Evolutionary conservation across 257 asterid species (phyloP), one percentile per base, ranked within the genome.

Genomic region (Rubia yunnanensis): DNA sequence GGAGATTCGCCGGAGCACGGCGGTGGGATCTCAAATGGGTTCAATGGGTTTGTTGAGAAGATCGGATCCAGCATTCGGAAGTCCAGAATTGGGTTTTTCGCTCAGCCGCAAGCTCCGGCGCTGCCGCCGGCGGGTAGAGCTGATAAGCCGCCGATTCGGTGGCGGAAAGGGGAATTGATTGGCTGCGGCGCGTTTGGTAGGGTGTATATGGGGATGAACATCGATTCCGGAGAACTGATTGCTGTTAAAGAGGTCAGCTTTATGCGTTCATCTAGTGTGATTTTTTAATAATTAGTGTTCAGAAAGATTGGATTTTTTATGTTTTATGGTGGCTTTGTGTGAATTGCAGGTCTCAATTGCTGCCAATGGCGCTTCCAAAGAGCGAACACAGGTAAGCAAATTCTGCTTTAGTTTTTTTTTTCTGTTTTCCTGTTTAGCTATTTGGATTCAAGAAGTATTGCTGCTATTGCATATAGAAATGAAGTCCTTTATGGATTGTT

Each of bases 121-220:
- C 68, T 89, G 44, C 96, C 95, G 24, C 71, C 92, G 24, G 66
- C 78, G 70, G 68, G 81, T 20, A 85, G 78, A 35, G 89, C 84
- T 71, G 87, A 79, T 41, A 76, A 77, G 56, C 72, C 94, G 46
- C 79, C 75, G 74, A 94, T 94, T 79, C 88, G 95, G 76, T 94
- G 97, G 99, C 76, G 97, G 81, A 90, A 82, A 71, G 97, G 97
- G 75, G 97, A 90, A 71, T 69, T 90, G 79, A 92, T 92, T 66
- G 98, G 98, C 0, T 84, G 95, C 60, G 98, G 98, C 54, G 98
- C 99, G 49, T 92, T 92, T 75, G 99, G 99, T 52, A 86, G 97
- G 83, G 99, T 92, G 49, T 85, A 87, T 78, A 92, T 92, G 99
- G 99, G 99, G 70, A 87, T 89, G 99, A 87, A 89, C 80, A 84